Evolutionary conservation across 2,329 filamentous ascomycete genomes (phyloP).

Genomic region (Apiospora arundinis): DNA sequence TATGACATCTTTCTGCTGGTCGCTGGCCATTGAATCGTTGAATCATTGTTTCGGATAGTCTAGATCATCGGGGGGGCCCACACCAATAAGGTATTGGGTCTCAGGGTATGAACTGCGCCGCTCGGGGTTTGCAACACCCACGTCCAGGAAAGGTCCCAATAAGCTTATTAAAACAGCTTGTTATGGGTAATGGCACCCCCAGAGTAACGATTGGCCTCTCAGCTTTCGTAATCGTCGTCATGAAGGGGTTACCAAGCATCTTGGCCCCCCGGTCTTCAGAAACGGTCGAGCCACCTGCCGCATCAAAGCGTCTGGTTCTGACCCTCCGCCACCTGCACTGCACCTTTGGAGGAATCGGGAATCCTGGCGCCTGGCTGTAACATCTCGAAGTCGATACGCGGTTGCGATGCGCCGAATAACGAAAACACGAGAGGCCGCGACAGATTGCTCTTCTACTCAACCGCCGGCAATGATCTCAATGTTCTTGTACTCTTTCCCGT

Average conservation of each 20-base stretch:
- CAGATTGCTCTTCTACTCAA: slow-evolving; percentile 26
- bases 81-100: slow-evolving; percentile 16
- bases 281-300: background rate
- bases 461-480: slow-evolving; percentile 38
- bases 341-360: no score
- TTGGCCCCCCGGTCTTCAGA: slow-evolving; percentile 6
- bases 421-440: background rate
- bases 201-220: background rate
- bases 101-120: slow-evolving; percentile 10
- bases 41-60: slow-evolving; percentile 19
- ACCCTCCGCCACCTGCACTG: background rate
- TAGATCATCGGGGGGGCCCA: background rate
- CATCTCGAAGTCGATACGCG: background rate
- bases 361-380: background rate
- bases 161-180: background rate
- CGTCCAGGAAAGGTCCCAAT: background rate
- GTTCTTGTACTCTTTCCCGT: slow-evolving; percentile 34
- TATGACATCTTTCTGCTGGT: slow-evolving; percentile 13
- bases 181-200: background rate
- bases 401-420: background rate
- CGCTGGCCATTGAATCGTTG: slow-evolving; percentile 11
- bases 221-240: slow-evolving; percentile 11
- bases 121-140: slow-evolving; percentile 11
- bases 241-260: slow-evolving; percentile 7
- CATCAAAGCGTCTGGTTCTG: slow-evolving; percentile 8